phyloP scores from a whole-genome alignment of 1,284 basidiomycete genomes.

The Vanrija sp. region DNA sequence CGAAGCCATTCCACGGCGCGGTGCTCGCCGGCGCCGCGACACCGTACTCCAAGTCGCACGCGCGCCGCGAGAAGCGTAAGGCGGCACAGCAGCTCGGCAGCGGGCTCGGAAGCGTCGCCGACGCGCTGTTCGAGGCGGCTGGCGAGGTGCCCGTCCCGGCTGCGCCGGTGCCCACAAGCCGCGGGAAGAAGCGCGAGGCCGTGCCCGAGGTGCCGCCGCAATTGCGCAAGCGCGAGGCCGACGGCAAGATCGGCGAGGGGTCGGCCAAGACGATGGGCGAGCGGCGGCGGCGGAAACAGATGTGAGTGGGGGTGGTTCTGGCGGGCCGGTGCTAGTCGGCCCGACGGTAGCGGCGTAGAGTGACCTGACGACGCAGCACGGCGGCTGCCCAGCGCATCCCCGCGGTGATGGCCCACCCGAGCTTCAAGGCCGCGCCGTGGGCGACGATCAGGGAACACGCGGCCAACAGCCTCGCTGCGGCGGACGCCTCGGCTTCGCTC shows the following conservation, averaged over 20 bases:
- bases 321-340: neutral
- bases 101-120: slow-evolving; percentile 27
- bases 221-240: slow-evolving; percentile 17
- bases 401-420: slow-evolving; percentile 42
- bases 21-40: slow-evolving; percentile 18
- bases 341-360: neutral
- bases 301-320: slow-evolving; percentile 34
- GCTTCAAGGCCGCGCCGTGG: slow-evolving; percentile 46
- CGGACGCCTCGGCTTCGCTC: slow-evolving; percentile 13
- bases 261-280: slow-evolving; percentile 41
- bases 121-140: slow-evolving; percentile 28
- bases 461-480: slow-evolving; percentile 36
- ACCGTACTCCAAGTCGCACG: slow-evolving; percentile 47
- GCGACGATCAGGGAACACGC: slow-evolving; percentile 47
- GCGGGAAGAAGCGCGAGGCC: slow-evolving; percentile 7
- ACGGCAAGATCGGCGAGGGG: slow-evolving; percentile 42
- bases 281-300: slow-evolving; percentile 39
- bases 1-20: slow-evolving; percentile 12
- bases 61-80: slow-evolving; percentile 43
- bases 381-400: slow-evolving; percentile 37
- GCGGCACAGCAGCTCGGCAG: slow-evolving; percentile 34
- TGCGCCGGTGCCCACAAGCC: neutral
- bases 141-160: neutral
- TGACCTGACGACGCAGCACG: slow-evolving; percentile 20
- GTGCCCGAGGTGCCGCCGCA: slow-evolving; percentile 12